These are phyloP conservation scores for Kuraishia hungarica DNA, from an alignment of 805 yeast genomes.

Conservation along the genomic window DNA sequence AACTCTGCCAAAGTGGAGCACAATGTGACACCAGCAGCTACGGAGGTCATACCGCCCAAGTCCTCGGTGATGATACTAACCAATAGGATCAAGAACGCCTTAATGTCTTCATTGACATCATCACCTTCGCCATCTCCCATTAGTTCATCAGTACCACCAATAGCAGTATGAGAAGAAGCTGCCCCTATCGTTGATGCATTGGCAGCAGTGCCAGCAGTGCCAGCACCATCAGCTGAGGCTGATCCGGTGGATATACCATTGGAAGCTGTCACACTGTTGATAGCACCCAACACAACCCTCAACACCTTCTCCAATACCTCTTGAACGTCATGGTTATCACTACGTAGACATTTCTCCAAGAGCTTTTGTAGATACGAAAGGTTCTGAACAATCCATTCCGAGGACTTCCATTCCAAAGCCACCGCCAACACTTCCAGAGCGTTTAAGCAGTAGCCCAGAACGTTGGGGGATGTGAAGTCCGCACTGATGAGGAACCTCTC, in stretches of 20 bases:
- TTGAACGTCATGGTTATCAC: conserved; percentile 82
- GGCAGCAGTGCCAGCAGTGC: too few relatives aligned
- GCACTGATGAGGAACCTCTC: conserved; percentile 79
- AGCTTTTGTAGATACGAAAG: conserved; percentile 61
- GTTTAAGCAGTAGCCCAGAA: conserved; percentile 75
- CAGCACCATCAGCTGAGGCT: not conserved
- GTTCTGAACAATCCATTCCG: conserved; percentile 74
- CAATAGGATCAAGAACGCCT: conserved; percentile 51
- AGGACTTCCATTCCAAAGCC: conserved; percentile 67
- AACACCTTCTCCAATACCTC: conserved; percentile 74
- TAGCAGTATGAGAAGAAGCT: not conserved
- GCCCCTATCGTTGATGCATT: not conserved
- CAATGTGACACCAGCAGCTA: conserved; percentile 79
- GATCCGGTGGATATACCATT: too few relatives aligned
- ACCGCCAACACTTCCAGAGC: conserved; percentile 85
- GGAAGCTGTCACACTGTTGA: conserved; percentile 30
- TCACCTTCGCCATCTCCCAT: not conserved
- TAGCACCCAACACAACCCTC: conserved; percentile 58
- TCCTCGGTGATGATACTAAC: conserved; percentile 73
- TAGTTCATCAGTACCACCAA: not conserved
- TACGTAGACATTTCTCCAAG: conserved; percentile 71
- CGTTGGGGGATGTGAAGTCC: conserved; percentile 60
- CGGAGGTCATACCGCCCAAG: conserved; percentile 57
- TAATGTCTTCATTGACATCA: conserved; percentile 37
- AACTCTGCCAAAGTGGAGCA: conserved; percentile 76